A percentile compares a stretch with the other conserved stretches of the same genome.
These are phyloP conservation scores for Dendrocalamus sinicus DNA, from an alignment of 176 grass and related monocot genomes.

Conservation along the genomic window DNA sequence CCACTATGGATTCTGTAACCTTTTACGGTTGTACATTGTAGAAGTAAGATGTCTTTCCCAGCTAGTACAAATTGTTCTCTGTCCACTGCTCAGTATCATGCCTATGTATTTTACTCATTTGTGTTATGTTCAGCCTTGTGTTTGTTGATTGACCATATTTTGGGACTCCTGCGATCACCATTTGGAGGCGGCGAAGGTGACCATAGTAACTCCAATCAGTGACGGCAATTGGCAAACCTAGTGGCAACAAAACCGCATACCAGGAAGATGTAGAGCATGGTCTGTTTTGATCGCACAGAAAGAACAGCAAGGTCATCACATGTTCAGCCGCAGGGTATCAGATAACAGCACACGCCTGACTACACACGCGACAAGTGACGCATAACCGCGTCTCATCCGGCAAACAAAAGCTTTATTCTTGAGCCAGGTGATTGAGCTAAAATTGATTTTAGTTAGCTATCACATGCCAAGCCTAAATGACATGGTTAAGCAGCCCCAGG, in stretches of 20 bases:
- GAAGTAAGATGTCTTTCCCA: no score
- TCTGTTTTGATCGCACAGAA: background rate
- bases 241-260: no score
- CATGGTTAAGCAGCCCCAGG: conserved; percentile 23
- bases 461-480: conserved; percentile 35
- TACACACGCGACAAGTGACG: background rate
- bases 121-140: no score
- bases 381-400: background rate
- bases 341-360: background rate
- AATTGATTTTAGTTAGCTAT: conserved; percentile 24
- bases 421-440: background rate
- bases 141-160: background rate
- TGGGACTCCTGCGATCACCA: background rate
- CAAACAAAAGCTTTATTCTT: conserved; percentile 31
- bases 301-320: background rate
- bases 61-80: no score
- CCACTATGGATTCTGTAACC: no score
- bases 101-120: no score
- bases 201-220: background rate
- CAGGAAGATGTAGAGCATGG: background rate
- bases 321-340: background rate
- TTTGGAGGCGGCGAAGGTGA: background rate
- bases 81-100: no score
- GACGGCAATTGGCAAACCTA: background rate
- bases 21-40: no score